phyloP scores from a whole-genome alignment of 75 land plant species.

The Selaginella moellendorffii region DNA sequence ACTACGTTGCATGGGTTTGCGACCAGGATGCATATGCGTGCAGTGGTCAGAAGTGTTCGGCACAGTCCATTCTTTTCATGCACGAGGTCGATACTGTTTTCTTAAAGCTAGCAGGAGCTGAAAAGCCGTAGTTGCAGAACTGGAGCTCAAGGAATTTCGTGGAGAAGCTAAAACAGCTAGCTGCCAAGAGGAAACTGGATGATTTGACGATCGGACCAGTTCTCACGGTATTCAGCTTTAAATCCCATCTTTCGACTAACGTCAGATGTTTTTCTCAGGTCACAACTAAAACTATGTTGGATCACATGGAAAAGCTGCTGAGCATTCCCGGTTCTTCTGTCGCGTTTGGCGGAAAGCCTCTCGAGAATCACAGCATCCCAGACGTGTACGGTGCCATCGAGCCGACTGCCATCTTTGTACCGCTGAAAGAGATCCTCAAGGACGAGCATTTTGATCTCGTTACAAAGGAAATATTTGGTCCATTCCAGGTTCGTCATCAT shows the following conservation, averaged over 20 bases:
- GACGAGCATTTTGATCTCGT: slow-evolving; percentile 60
- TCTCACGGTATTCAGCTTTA: slow-evolving; percentile 75
- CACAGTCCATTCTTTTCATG: slow-evolving; percentile 88
- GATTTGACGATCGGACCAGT: slow-evolving; percentile 96
- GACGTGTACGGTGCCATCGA: slow-evolving; percentile 85
- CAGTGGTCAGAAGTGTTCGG: slow-evolving; percentile 98
- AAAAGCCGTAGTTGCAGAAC: slow-evolving; percentile 41
- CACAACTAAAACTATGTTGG: slow-evolving; percentile 79
- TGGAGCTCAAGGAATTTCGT: slow-evolving; percentile 48
- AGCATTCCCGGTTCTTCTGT: slow-evolving; percentile 64
- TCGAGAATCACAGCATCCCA: slow-evolving; percentile 75
- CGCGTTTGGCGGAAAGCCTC: slow-evolving; percentile 77
- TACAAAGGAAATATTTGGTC: slow-evolving; percentile 89
- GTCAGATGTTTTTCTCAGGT: no score
- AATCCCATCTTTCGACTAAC: no score
- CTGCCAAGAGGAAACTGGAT: slow-evolving; percentile 73
- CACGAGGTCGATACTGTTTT: no score
- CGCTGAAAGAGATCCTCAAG: slow-evolving; percentile 66
- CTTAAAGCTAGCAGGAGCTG: no score
- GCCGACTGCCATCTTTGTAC: slow-evolving; percentile 86
- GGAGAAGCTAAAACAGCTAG: slow-evolving; percentile 48
- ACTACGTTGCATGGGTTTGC: slow-evolving; percentile 98
- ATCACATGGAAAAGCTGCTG: slow-evolving; percentile 55
- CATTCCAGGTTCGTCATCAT: slow-evolving; percentile 64
- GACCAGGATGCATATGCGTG: slow-evolving; percentile 99